Base-by-base conservation (phyloP, 2,329 filamentous ascomycete species). In the Arthrobotrys conoides region DNA sequence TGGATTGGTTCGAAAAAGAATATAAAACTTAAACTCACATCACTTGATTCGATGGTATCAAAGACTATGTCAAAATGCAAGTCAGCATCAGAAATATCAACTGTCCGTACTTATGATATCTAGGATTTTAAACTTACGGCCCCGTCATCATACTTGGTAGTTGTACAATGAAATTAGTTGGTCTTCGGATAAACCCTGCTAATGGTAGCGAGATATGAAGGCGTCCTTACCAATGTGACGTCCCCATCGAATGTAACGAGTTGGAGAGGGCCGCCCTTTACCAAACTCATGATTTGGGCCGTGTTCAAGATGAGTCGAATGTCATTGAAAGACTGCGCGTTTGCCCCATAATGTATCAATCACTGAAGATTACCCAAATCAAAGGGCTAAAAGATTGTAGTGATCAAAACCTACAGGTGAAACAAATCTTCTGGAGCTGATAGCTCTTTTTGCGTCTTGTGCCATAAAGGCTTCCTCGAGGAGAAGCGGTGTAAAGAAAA, bases 191-290 rank as follows among this genome's bases (percentile, higher is more conserved):
- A 38, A 59, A 38, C 20, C 14, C 27, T 16, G n/a, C 20, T 22
- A 5, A 22, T 3, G 10, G 9, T 0, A 9, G 20, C 10, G 10
- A 41, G 27, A 10, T 8, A 36, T 36, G 33, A 8, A 14, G 1
- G 41, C 12, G 14, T 30, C 44, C 68, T 69, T 49, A 66, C 72
- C 57, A 99, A 88, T 0, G 96, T 99, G 64, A 99, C 94, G 85
- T 99, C 96, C 85, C 96, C 96, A 84, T 99, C 96, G 83, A 99
- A 99, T 0, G 96, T 99, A 68, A 97, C 91, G 3, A 99, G 88
- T 81, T 96, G 90, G 8, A 97, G 88, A 3, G 90, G 88, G 22
- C 92, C 91, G 53, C 87, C 86, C 24, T 89, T 90, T 16, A 93
- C 91, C n/a, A 98, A 89, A 46, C 93, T 93, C 91, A 97, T 94